Evolutionary conservation across 495 filamentous ascomycete genomes (phyloP).

Genomic region (Bombardia bombarda): DNA sequence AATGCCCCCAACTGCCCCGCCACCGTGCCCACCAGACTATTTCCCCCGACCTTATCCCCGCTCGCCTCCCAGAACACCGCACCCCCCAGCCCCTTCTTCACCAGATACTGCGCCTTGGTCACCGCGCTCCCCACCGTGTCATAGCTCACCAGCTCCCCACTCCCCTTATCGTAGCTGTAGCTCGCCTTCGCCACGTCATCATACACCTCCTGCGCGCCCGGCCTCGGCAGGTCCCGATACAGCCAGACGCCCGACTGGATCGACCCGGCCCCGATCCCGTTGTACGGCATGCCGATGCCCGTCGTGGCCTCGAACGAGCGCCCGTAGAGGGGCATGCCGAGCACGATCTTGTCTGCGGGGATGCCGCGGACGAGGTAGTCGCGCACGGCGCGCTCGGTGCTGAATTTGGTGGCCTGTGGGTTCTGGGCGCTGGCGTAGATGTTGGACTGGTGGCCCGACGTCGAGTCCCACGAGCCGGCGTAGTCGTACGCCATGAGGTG

Average conservation of each 20-base stretch:
- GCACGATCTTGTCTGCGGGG: conserved; percentile 56
- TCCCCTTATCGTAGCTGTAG: conserved; percentile 58
- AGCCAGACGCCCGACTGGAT: conserved; percentile 78
- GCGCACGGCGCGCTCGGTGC: conserved; percentile 54
- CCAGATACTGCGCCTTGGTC: conserved; percentile 60
- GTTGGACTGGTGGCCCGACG: conserved; percentile 69
- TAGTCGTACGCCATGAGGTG: conserved; percentile 80
- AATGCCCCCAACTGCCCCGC: conserved; percentile 43
- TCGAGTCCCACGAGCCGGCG: conserved; percentile 60
- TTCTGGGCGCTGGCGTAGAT: conserved; percentile 47
- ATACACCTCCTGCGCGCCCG: conserved; percentile 37
- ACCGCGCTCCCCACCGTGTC: conserved; percentile 55
- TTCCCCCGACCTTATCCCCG: conserved; percentile 54
- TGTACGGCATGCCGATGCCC: conserved; percentile 61
- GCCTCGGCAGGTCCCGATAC: conserved; percentile 53
- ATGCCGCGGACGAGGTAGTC: conserved; percentile 63
- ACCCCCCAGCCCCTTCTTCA: conserved; percentile 57
- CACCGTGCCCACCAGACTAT: conserved; percentile 57
- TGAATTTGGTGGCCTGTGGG: conserved; percentile 56
- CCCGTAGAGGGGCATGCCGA: conserved; percentile 84
- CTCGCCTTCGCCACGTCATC: conserved; percentile 51
- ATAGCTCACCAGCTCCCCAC: conserved; percentile 63
- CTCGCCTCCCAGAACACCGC: conserved; percentile 90
- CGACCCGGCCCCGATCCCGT: conserved; percentile 54
- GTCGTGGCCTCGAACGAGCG: conserved; percentile 65